These are phyloP conservation scores for Botrytis fragariae DNA, from an alignment of 2,329 filamentous ascomycete species.

Conservation along the genomic window DNA sequence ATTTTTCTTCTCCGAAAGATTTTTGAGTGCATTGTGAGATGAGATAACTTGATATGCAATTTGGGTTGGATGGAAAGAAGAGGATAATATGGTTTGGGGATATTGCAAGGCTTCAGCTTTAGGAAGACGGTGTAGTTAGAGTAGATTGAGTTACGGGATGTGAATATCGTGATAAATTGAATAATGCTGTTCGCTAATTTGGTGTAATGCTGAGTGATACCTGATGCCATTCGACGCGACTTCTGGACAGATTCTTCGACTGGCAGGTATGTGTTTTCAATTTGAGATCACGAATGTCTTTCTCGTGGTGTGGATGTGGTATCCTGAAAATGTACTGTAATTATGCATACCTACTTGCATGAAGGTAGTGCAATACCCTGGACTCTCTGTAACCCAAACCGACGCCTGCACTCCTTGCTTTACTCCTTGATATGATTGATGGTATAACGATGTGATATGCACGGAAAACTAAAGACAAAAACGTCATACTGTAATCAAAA, in stretches of 20 bases:
- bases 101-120: neutral
- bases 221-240: neutral
- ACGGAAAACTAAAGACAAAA: conserved; percentile 1
- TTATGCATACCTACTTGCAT: conserved; percentile 12
- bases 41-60: conserved; percentile 24
- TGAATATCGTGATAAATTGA: conserved; percentile 7
- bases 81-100: neutral
- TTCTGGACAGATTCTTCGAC: neutral
- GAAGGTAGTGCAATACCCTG: conserved; percentile 3
- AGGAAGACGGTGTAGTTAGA: conserved; percentile 20
- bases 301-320: neutral
- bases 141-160: conserved; percentile 5
- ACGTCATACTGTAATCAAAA: conserved; percentile 3
- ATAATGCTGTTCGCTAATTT: neutral
- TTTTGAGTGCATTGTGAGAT: conserved; percentile 17
- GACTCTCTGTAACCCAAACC: neutral
- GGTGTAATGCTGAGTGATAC: neutral
- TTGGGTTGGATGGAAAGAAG: conserved; percentile 1
- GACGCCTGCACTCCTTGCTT: conserved; percentile 14
- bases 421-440: conserved; percentile 6
- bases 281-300: neutral
- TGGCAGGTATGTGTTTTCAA: neutral
- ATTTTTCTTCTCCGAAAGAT: conserved; percentile 18
- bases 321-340: conserved; percentile 15
- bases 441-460: conserved; percentile 8